These are phyloP conservation scores for Houttuynia cordata DNA, from an alignment of 164 flowering plant species.

Conservation along the genomic window DNA sequence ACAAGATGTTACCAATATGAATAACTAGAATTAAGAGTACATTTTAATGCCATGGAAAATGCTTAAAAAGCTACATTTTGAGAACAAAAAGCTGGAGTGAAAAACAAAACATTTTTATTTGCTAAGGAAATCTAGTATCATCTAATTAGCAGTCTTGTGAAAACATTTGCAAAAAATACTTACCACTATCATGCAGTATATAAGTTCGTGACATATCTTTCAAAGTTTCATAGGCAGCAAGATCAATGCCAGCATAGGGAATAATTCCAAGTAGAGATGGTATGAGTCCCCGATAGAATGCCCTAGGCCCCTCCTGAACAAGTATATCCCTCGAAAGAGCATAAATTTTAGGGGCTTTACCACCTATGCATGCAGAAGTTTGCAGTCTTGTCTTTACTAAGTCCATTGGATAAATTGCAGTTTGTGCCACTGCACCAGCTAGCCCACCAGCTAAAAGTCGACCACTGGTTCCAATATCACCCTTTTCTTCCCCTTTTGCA, in stretches of 20 bases:
- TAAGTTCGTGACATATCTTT: conserved; percentile 80
- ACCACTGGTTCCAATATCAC: conserved; percentile 66
- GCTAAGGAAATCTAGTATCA: neutral
- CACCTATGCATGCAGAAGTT: conserved; percentile 50
- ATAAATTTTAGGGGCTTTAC: conserved; percentile 51
- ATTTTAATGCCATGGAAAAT: no score
- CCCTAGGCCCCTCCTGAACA: conserved; percentile 90
- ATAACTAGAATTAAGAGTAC: no score
- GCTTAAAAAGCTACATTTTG: no score
- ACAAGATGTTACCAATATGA: no score
- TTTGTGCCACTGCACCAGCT: conserved; percentile 94
- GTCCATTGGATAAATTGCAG: conserved; percentile 87
- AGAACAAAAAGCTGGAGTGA: no score
- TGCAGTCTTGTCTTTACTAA: conserved; percentile 91
- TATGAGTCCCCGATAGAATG: conserved; percentile 74
- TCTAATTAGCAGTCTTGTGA: neutral
- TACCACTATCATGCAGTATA: conserved; percentile 65
- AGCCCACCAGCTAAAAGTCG: conserved; percentile 83
- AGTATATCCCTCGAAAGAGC: conserved; percentile 61
- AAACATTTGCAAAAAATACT: neutral
- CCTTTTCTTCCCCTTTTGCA: conserved; percentile 38
- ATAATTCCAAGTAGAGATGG: conserved; percentile 94
- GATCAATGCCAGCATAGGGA: conserved; percentile 95
- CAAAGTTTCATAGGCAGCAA: conserved; percentile 88
- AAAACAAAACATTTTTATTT: no score